Percentiles rank a stretch among this genome's conserved stretches.
Evolutionary conservation across 768 basidiomycete genomes (phyloP).

Genomic region (Tulasnella sp.): DNA sequence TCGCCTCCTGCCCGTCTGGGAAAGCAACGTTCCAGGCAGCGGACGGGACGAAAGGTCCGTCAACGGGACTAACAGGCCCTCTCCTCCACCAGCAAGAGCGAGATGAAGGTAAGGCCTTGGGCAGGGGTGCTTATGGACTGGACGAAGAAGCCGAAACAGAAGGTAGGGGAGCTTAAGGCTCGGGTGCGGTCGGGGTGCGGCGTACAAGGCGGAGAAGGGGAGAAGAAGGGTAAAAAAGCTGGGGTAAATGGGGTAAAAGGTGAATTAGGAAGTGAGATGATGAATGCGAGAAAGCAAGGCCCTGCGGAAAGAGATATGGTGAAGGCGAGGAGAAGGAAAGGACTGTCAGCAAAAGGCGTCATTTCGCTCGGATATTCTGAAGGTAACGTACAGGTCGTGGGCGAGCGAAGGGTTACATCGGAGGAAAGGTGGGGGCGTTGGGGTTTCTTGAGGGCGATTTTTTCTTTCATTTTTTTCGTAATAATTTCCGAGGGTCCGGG

Average conservation of each 20-base stretch:
- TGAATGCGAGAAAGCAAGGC: background rate
- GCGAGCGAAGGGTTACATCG: background rate
- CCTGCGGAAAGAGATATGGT: background rate
- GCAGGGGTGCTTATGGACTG: background rate
- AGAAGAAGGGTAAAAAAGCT: background rate
- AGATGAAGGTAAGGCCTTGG: slow-evolving; percentile 8
- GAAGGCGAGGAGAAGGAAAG: background rate
- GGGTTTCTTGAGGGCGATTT: background rate
- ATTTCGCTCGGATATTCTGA: background rate
- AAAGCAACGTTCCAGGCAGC: slow-evolving; percentile 6
- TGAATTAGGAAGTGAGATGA: slow-evolving; percentile 5
- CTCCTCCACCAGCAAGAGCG: background rate
- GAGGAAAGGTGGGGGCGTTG: background rate
- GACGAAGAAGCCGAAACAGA: background rate
- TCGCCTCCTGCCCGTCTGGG: background rate
- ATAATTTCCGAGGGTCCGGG: background rate
- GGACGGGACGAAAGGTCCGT: background rate
- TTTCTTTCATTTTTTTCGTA: background rate
- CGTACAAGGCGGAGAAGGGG: background rate
- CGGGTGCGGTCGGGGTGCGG: slow-evolving; percentile 20
- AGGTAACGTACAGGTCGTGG: background rate
- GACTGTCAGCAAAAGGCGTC: background rate
- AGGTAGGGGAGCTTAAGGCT: slow-evolving; percentile 6
- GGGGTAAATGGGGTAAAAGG: slow-evolving; percentile 3
- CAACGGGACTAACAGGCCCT: background rate